Evolutionary conservation across 352 stramenopile species (phyloP), one percentile per base, ranked within the genome.

Genomic region (Phytophthora macrochlamydospora): DNA sequence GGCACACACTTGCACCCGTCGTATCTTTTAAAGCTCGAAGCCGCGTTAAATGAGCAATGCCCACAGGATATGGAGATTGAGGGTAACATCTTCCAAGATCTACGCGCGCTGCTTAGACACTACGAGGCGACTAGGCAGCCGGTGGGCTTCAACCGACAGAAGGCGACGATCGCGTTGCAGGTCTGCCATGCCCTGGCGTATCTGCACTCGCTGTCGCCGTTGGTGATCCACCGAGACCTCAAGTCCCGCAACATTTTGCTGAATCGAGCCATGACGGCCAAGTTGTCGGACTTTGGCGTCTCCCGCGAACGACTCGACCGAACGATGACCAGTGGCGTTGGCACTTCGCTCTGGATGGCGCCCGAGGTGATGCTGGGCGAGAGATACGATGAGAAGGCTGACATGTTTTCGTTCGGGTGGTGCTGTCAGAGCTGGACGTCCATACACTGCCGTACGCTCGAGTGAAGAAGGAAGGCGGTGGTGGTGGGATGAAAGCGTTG

Each of bases 1-100:
- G 90, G 90, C n/a, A 97, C 91, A 2, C 91, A 97, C 60, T 67
- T 97, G 24, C 78, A 90, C 51, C 88, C 91, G 4, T 62, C 50
- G 7, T 97, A 97, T 64, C 50, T 96, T 31, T 8, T 14, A 12
- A 51, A 76, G 0, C 59, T 91, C 11, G 80, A 83, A 43, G 69
- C 57, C n/a, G 80, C 69, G n/a, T 49, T 86, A 32, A 49, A 55
- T 48, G 71, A 62, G 32, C 48, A 42, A 12, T 40, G 33, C 18
- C 37, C 2, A 6, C 29, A 51, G 18, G 18, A 24, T 24, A 24
- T 24, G 18, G 18, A 24, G 18, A 24, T 24, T 0, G 18, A 24
- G 18, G 18, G 18, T 24, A 24, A 24, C 18, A 24, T 24, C 0
- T 24, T 24, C 18, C 18, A 78, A 2, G 81, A 90, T 43, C 55